phyloP scores from a whole-genome alignment of 176 grass and related monocot species.

The Eleusine coracana region DNA sequence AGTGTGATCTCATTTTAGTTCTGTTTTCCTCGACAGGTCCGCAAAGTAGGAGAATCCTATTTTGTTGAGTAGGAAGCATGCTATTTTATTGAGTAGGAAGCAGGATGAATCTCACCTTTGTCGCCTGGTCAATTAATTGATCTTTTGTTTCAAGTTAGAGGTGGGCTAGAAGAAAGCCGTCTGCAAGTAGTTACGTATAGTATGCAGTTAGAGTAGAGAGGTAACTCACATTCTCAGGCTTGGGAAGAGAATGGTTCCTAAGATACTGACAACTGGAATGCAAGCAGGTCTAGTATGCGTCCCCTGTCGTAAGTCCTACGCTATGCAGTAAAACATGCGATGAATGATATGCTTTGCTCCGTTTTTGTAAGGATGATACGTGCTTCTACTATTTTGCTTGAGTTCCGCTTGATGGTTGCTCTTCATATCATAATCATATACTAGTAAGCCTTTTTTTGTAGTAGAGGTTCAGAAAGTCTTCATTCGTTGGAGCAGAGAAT shows the following conservation, averaged over 20 bases:
- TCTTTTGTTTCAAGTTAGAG: constrained; percentile 4
- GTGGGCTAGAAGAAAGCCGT: not conserved
- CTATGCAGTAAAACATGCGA: not conserved
- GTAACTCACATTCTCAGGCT: not conserved
- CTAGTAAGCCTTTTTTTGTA: too few relatives aligned
- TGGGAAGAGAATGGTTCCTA: constrained; percentile 14
- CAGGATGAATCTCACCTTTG: not conserved
- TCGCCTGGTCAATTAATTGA: not conserved
- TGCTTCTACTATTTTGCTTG: too few relatives aligned
- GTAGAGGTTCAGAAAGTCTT: too few relatives aligned
- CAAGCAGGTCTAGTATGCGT: constrained; percentile 2
- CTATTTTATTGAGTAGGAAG: too few relatives aligned
- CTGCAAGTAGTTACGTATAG: not conserved
- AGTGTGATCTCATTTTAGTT: not conserved
- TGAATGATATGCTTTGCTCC: not conserved
- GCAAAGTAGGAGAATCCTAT: constrained; percentile 27
- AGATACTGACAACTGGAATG: not conserved
- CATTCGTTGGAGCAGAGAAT: too few relatives aligned
- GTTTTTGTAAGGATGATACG: constrained; percentile 1
- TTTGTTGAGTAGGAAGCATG: too few relatives aligned
- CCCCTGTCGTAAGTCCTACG: not conserved
- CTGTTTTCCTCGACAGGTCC: constrained; percentile 21
- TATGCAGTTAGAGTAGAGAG: not conserved
- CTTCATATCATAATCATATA: too few relatives aligned
- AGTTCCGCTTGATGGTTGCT: not conserved